These are phyloP conservation scores for Neurospora sp. DNA, from an alignment of 495 filamentous ascomycete genomes.

Conservation along the genomic window DNA sequence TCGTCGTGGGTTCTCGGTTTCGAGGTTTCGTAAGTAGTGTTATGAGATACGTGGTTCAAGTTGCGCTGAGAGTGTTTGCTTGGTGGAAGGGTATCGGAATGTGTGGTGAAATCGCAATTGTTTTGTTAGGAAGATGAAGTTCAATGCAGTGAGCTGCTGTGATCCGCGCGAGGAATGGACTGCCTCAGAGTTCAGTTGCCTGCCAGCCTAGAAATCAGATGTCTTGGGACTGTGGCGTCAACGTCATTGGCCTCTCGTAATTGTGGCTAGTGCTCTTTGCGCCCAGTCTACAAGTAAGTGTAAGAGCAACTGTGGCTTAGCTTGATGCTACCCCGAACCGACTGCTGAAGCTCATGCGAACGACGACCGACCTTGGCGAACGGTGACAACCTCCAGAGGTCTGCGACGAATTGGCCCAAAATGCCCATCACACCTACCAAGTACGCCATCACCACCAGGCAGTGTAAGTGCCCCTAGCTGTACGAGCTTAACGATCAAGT, in stretches of 20 bases:
- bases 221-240: not conserved
- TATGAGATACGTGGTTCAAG: not conserved
- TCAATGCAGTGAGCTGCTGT: not conserved
- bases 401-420: constrained; percentile 9
- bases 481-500: not conserved
- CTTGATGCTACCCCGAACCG: not conserved
- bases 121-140: not conserved
- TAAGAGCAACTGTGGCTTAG: not conserved
- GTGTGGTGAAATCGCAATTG: not conserved
- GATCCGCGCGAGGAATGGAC: not conserved
- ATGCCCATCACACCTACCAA: constrained; percentile 80
- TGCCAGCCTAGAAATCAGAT: not conserved
- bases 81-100: not conserved
- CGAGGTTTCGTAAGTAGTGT: not conserved
- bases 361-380: not conserved
- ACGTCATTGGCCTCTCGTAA: not conserved
- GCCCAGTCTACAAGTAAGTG: not conserved
- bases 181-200: not conserved
- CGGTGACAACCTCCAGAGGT: constrained; percentile 10
- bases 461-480: constrained; percentile 53
- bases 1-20: constrained; percentile 14
- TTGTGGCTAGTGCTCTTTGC: not conserved
- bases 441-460: constrained; percentile 79
- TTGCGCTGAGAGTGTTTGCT: not conserved
- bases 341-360: not conserved